phyloP scores from a whole-genome alignment of 2,329 filamentous ascomycete genomes.

The Fusarium verrucosum region DNA sequence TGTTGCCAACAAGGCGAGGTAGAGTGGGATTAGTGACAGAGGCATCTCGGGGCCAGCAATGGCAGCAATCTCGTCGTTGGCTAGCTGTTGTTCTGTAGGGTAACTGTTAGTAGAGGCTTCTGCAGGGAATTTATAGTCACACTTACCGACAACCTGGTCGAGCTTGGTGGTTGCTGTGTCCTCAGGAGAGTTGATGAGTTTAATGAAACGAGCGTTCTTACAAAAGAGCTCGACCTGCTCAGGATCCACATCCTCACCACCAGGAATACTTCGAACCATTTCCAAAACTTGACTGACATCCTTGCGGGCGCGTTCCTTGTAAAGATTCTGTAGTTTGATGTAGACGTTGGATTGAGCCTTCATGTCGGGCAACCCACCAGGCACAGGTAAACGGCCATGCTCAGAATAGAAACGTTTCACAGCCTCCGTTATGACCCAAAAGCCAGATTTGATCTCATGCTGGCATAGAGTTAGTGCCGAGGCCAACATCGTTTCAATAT shows the following conservation, averaged over 20 bases:
- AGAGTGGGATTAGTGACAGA: slow-evolving; percentile 72
- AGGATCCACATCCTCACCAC: slow-evolving; percentile 66
- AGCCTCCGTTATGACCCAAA: slow-evolving; percentile 90
- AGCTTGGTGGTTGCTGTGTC: slow-evolving; percentile 56
- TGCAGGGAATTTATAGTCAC: background rate
- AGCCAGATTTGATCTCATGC: slow-evolving; percentile 65
- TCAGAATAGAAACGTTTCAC: slow-evolving; percentile 79
- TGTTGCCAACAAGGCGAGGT: slow-evolving; percentile 70
- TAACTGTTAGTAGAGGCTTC: background rate
- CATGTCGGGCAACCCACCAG: slow-evolving; percentile 94
- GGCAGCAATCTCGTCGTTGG: slow-evolving; percentile 63
- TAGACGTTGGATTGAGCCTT: slow-evolving; percentile 93
- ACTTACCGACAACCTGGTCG: slow-evolving; percentile 65
- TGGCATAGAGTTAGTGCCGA: slow-evolving; percentile 33
- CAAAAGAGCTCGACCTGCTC: slow-evolving; percentile 90
- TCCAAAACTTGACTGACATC: slow-evolving; percentile 80
- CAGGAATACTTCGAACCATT: slow-evolving; percentile 63
- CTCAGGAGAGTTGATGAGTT: slow-evolving; percentile 73
- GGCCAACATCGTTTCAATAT: background rate
- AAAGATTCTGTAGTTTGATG: slow-evolving; percentile 88
- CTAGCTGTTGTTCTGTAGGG: slow-evolving; percentile 60
- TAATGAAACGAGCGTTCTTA: slow-evolving; percentile 93
- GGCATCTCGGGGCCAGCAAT: slow-evolving; percentile 58
- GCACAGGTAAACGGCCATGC: slow-evolving; percentile 79
- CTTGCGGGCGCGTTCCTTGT: slow-evolving; percentile 84